A percentile compares a stretch with the other conserved stretches of the same genome.
Evolutionary conservation across 768 basidiomycete genomes (phyloP).

Genomic region (Pulveroboletus sp.): DNA sequence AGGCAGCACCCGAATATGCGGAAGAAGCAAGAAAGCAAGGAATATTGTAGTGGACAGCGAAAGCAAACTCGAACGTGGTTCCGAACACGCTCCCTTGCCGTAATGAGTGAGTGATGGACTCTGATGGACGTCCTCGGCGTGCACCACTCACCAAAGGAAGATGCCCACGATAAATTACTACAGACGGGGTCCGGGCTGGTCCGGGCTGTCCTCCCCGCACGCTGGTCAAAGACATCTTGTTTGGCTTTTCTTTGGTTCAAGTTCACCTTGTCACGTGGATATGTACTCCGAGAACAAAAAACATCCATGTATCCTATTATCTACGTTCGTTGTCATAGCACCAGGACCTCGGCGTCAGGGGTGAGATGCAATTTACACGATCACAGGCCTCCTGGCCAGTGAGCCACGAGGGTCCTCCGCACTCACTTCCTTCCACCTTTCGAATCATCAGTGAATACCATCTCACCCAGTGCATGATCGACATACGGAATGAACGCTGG

Average conservation of each 20-base stretch:
- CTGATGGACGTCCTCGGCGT: background rate
- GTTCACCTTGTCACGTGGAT: conserved; percentile 46
- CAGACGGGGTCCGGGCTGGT: too few relatives aligned
- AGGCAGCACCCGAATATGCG: conserved; percentile 56
- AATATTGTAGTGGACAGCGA: conserved; percentile 2
- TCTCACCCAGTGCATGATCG: background rate
- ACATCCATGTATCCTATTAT: too few relatives aligned
- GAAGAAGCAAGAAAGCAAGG: conserved; percentile 1
- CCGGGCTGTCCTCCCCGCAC: conserved; percentile 13
- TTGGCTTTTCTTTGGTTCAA: conserved; percentile 46
- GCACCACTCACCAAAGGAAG: conserved; percentile 12
- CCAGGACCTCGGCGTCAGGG: too few relatives aligned
- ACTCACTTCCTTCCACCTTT: conserved; percentile 27
- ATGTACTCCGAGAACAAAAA: conserved; percentile 11
- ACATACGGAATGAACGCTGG: conserved; percentile 61
- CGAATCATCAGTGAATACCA: background rate
- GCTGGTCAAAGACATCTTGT: conserved; percentile 19
- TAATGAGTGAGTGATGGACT: conserved; percentile 26
- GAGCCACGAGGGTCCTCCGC: conserved; percentile 19
- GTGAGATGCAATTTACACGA: conserved; percentile 7
- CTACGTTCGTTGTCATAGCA: conserved; percentile 14
- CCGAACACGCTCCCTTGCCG: conserved; percentile 39
- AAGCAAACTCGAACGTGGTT: conserved; percentile 49
- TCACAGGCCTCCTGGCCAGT: conserved; percentile 17
- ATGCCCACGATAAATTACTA: background rate